Base-by-base conservation (phyloP, 2,329 filamentous ascomycete genomes). In the Endocalyx cinctus region DNA sequence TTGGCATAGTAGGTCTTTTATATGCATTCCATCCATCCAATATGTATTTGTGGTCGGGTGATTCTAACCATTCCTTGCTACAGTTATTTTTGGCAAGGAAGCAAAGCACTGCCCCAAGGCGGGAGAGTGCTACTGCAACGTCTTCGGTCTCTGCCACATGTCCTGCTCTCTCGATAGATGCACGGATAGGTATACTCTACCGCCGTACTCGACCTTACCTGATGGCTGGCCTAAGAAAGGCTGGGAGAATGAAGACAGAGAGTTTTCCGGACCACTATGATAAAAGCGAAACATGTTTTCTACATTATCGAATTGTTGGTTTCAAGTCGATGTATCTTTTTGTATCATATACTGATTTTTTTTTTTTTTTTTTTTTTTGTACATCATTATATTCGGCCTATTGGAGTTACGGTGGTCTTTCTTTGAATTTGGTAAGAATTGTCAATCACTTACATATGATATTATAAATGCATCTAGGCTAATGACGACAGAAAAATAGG, bases 111-210 rank as follows among this genome's bases (percentile, higher is more conserved):
- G 80, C 43, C 81, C 81, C 0, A 60, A 63, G 13, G 76, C 76
- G 2, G 57, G 64, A 28, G 70, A 74, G 7, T 84, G 80, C 51
- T 84, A 84, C 53, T 84, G 81, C 58, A 74, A 79, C 25, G 67
- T 77, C 12, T 85, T 79, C 46, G 79, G 79, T 1, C 46, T 80
- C 17, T 85, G 81, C 54, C 50, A 62, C 31, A 35, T 66, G 23
- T 45, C 58, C 10, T 69, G 64, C 47, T 53, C 61, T 2, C 50
- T 60, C 13, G 59, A 64, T 15, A 63, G 62, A 17, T 84, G 80
- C 48, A 58, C 68, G 4, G 67, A 67, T 3, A 70, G 76, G 36
- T 84, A 83, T 50, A 61, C 59, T 3, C 62, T 83, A 6, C 79
- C 80, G 3, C 69, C 66, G 0, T 80, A 58, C 42, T 67, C 76